These are phyloP conservation scores for Gossypium aridum DNA, from an alignment of 441 rosid species.

Conservation along the genomic window DNA sequence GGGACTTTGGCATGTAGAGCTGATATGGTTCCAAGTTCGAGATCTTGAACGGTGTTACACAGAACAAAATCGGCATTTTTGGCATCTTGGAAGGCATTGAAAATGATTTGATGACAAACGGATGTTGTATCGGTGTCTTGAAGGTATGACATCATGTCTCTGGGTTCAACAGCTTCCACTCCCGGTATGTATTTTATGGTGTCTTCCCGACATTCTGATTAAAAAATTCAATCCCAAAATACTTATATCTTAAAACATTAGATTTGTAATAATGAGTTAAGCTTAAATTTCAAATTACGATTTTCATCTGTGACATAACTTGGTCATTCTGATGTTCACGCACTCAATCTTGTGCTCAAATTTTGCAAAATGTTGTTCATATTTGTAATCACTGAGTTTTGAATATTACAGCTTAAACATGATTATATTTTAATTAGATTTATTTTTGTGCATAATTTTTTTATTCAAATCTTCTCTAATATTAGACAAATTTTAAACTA, in stretches of 20 bases:
- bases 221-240: not conserved
- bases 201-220: conserved; percentile 34
- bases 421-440: no score
- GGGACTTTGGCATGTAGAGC: conserved; percentile 29
- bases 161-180: conserved; percentile 37
- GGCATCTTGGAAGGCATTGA: conserved; percentile 41
- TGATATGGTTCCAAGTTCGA: conserved; percentile 34
- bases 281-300: not conserved
- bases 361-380: no score
- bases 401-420: no score
- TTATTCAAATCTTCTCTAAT: no score
- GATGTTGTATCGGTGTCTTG: conserved; percentile 35
- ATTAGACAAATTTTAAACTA: no score
- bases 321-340: no score
- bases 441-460: no score
- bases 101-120: conserved; percentile 31
- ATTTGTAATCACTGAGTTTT: no score
- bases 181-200: conserved; percentile 56
- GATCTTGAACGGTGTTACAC: conserved; percentile 49
- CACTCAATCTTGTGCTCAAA: no score
- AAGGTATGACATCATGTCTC: conserved; percentile 50
- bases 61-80: conserved; percentile 45
- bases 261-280: no score
- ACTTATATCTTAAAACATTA: no score
- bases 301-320: not conserved